A percentile compares a stretch with the other conserved stretches of the same genome.
phyloP scores from a whole-genome alignment of 345 rosid genomes.

The Bruguiera parviflora region DNA sequence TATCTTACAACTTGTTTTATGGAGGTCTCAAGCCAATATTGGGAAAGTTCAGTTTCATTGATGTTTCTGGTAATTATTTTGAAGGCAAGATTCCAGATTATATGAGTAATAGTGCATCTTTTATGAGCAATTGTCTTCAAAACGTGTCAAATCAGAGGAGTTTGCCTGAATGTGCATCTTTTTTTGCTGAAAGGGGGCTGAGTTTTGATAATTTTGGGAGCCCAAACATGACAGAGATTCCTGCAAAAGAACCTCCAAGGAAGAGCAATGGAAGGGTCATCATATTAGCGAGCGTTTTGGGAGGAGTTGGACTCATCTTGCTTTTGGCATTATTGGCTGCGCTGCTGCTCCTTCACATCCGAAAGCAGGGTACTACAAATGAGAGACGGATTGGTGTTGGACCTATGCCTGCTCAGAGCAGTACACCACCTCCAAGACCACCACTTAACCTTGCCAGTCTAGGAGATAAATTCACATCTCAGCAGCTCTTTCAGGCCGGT shows the following conservation, averaged over 20 bases:
- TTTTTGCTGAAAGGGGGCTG: conserved; percentile 57
- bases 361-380: conserved; percentile 37
- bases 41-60: conserved; percentile 39
- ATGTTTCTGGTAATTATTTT: conserved; percentile 78
- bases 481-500: conserved; percentile 71
- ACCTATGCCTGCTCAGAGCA: conserved; percentile 47
- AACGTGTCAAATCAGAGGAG: conserved; percentile 54
- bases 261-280: conserved; percentile 40
- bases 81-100: conserved; percentile 74
- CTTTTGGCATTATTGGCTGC: conserved; percentile 36
- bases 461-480: conserved; percentile 71
- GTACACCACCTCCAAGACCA: conserved; percentile 44
- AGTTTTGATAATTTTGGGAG: conserved; percentile 75
- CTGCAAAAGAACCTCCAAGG: conserved; percentile 21
- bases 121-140: conserved; percentile 71
- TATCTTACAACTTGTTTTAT: conserved; percentile 68
- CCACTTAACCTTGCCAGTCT: conserved; percentile 52
- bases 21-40: conserved; percentile 58
- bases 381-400: conserved; percentile 53
- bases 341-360: conserved; percentile 43
- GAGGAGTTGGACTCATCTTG: conserved; percentile 54
- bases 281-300: conserved; percentile 63
- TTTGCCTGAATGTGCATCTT: conserved; percentile 47
- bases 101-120: conserved; percentile 43
- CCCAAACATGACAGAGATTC: conserved; percentile 46